Conservation (phyloP, 805 yeast genomes). For the Candida chauliodis region DNA sequence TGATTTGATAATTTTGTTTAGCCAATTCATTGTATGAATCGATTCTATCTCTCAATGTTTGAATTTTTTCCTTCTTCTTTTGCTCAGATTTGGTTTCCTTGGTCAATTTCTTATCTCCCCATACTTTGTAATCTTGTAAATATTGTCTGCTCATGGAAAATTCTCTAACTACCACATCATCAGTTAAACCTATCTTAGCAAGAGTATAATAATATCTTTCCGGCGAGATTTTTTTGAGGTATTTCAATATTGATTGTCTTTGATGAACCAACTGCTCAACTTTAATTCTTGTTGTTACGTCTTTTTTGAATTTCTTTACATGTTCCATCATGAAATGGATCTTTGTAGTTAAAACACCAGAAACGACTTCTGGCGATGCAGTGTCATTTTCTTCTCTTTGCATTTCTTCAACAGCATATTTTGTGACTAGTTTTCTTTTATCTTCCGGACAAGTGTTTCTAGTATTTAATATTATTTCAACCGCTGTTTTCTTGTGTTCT, state of each 20-base stretch:
- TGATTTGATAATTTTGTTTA: constrained; percentile 26
- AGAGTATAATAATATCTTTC: constrained; percentile 81
- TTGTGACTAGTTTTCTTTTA: constrained; percentile 52
- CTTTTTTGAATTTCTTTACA: constrained; percentile 64
- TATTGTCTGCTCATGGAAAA: constrained; percentile 77
- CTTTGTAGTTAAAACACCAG: constrained; percentile 80
- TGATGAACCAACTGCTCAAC: constrained; percentile 84
- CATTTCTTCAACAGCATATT: constrained; percentile 74
- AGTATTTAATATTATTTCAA: constrained; percentile 68
- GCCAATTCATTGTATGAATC: constrained; percentile 36
- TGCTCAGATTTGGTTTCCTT: constrained; percentile 39
- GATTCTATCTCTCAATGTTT: constrained; percentile 39
- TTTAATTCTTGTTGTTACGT: constrained; percentile 61
- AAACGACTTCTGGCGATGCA: constrained; percentile 94
- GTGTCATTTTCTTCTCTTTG: constrained; percentile 85
- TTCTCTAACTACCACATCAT: constrained; percentile 71
- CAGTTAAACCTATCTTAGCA: constrained; percentile 83
- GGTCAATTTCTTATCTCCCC: constrained; percentile 69
- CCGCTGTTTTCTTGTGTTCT: constrained; percentile 60
- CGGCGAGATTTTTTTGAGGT: constrained; percentile 77
- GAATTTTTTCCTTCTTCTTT: constrained; percentile 25
- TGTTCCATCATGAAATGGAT: constrained; percentile 78
- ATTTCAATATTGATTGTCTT: constrained; percentile 79
- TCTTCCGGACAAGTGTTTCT: constrained; percentile 66
- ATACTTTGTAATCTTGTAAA: constrained; percentile 72